Evolutionary conservation across 352 stramenopile species (phyloP).

Genomic region (Elongisporangium prolatum): DNA sequence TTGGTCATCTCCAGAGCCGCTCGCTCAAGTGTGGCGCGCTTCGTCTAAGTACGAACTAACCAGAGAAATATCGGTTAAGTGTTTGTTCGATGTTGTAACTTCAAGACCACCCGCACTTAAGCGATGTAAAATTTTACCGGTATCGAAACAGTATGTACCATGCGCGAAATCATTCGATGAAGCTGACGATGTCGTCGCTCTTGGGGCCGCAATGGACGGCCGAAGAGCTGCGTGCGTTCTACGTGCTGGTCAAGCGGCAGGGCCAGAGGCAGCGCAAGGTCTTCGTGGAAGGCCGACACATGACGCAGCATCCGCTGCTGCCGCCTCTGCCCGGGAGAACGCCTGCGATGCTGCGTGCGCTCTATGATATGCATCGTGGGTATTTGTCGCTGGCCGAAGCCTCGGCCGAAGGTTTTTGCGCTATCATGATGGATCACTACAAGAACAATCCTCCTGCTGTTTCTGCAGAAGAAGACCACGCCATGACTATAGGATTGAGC

Average conservation of each 20-base stretch:
- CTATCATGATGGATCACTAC: constrained; percentile 70
- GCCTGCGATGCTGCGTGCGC: constrained; percentile 47
- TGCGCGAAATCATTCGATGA: background rate
- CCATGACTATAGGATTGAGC: background rate
- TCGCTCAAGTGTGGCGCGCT: background rate
- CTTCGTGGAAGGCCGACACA: background rate
- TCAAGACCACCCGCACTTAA: background rate
- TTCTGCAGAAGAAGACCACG: background rate
- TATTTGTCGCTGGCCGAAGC: constrained; percentile 66
- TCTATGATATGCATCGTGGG: constrained; percentile 64
- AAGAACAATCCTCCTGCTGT: constrained; percentile 9
- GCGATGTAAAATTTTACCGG: background rate
- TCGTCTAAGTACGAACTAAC: background rate
- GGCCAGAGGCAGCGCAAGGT: constrained; percentile 37
- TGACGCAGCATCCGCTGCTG: constrained; percentile 14
- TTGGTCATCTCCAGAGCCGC: constrained; percentile 21
- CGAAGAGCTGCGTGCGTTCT: constrained; percentile 68
- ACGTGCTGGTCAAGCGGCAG: constrained; percentile 51
- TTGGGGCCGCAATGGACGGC: constrained; percentile 50
- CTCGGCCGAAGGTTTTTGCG: constrained; percentile 64
- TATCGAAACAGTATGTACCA: background rate
- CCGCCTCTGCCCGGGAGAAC: constrained; percentile 45
- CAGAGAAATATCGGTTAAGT: background rate
- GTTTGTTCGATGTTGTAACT: background rate
- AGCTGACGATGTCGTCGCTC: background rate